Percentiles rank a stretch among this genome's conserved stretches.
These are phyloP conservation scores for Fusarium nanum DNA, from an alignment of 2,329 filamentous ascomycete genomes.

Conservation along the genomic window DNA sequence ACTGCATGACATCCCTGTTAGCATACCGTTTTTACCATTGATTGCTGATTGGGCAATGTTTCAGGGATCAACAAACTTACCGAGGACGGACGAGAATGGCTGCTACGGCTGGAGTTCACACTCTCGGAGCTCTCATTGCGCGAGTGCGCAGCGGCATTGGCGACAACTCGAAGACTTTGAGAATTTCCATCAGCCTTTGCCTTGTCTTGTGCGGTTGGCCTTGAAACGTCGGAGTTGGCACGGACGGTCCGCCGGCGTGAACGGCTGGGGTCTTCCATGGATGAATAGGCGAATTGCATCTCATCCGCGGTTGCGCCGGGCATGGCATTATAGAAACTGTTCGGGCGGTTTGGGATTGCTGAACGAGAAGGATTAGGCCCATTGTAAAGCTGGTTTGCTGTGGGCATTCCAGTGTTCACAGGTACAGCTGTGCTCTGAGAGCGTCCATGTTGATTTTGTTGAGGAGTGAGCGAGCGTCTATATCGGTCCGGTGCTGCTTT, in stretches of 20 bases:
- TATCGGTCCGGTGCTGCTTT: constrained; percentile 80
- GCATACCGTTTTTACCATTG: constrained; percentile 52
- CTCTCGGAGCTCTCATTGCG: constrained; percentile 74
- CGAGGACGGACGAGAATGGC: constrained; percentile 70
- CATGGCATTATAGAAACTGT: constrained; percentile 62
- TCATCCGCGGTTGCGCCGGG: constrained; percentile 73
- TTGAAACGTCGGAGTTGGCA: constrained; percentile 54
- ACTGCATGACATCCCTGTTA: constrained; percentile 65
- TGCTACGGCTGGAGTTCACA: constrained; percentile 67
- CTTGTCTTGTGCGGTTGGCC: constrained; percentile 39
- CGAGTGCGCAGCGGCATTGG: constrained; percentile 47
- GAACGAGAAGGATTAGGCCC: constrained; percentile 47
- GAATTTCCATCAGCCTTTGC: constrained; percentile 53
- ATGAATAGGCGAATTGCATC: constrained; percentile 68
- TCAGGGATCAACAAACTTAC: constrained; percentile 63
- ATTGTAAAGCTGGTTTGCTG: constrained; percentile 48
- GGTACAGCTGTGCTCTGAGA: constrained; percentile 53
- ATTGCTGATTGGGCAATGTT: constrained; percentile 59
- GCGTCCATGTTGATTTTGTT: constrained; percentile 52
- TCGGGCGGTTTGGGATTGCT: constrained; percentile 60
- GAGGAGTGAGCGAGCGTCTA: constrained; percentile 64
- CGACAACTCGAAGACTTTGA: constrained; percentile 55
- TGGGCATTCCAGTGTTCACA: constrained; percentile 41
- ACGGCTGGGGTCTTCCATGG: constrained; percentile 77
- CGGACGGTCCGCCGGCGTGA: constrained; percentile 87